Evolutionary conservation across 345 rosid species (phyloP).

Genomic region (Pistacia vera): DNA sequence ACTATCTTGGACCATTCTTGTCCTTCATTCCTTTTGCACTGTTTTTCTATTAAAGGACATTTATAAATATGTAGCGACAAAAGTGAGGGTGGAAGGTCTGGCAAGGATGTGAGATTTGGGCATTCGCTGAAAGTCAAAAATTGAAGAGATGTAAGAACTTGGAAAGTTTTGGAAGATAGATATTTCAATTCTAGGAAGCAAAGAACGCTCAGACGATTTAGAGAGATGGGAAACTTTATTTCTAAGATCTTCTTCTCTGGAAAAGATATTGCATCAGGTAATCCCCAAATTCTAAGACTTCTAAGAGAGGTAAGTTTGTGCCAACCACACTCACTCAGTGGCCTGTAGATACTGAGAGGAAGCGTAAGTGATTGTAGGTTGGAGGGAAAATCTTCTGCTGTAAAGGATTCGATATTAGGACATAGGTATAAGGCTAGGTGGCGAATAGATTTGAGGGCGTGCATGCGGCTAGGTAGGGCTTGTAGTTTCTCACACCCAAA

Average conservation of each 20-base stretch:
- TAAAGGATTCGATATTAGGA: conserved; percentile 13
- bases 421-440: conserved; percentile 14
- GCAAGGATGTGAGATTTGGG: background rate
- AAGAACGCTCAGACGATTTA: background rate
- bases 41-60: background rate
- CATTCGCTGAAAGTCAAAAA: background rate
- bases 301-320: conserved; percentile 14
- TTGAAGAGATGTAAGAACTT: background rate
- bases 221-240: too few species aligned
- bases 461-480: conserved; percentile 8
- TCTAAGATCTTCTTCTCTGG: too few species aligned
- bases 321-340: conserved; percentile 21
- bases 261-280: too few species aligned
- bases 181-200: background rate
- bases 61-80: background rate
- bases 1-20: background rate
- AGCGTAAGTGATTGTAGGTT: conserved; percentile 18
- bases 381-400: conserved; percentile 20
- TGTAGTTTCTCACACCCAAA: too few species aligned
- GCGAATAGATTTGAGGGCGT: conserved; percentile 16
- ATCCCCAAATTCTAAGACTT: conserved; percentile 9
- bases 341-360: conserved; percentile 1
- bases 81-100: conserved; percentile 2
- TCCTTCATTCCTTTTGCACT: background rate
- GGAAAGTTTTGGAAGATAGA: background rate